Base-by-base conservation (phyloP, 2,329 filamentous ascomycete genomes). In the Fusarium bulbicola region DNA sequence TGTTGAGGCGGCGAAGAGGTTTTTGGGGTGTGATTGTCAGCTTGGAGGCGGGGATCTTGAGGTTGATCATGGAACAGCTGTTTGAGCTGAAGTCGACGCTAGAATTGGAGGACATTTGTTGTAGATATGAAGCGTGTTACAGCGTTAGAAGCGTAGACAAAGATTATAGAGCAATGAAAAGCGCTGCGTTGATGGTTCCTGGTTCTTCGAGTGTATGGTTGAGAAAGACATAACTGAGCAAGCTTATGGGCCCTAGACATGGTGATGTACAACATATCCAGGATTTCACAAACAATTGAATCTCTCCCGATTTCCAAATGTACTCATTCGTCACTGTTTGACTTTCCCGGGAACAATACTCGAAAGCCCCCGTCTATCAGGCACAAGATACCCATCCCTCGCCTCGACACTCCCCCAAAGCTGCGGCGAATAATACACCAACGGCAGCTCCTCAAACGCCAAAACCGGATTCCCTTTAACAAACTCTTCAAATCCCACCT, bases 21-120 rank as follows among this genome's bases (percentile, higher is more conserved):
- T 80, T 73, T 93, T 89, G 77, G 83, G 83, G 3, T 97, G 95
- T 76, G 81, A 88, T 71, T 98, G 94, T 79, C 75, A 72, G 13
- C 13, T 57, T 24, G 53, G 45, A 15, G 26, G 4, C 9, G 42
- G 30, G 24, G 49, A 57, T 13, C 13, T 32, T 32, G 59, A 36
- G 21, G 12, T 54, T 37, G 61, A 66, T n/a, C 72, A 74, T 54
- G 72, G 68, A n/a, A 73, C 70, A 21, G 66, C 70, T 34, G 37
- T 72, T 28, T 73, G 28, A 67, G 49, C 26, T 20, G 32, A 6
- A 21, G n/a, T 20, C 3, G 14, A 11, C 11, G 4, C 0, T 54
- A 18, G 24, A 40, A 10, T 54, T 30, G 14, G 14, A 18, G n/a
- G 11, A 6, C 2, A 21, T 11, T 2, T 40, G 15, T 18, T 13